A percentile compares a stretch with the other conserved stretches of the same genome.
These are phyloP conservation scores for Tulasnella sp. DNA, from an alignment of 768 basidiomycete genomes.

Conservation along the genomic window DNA sequence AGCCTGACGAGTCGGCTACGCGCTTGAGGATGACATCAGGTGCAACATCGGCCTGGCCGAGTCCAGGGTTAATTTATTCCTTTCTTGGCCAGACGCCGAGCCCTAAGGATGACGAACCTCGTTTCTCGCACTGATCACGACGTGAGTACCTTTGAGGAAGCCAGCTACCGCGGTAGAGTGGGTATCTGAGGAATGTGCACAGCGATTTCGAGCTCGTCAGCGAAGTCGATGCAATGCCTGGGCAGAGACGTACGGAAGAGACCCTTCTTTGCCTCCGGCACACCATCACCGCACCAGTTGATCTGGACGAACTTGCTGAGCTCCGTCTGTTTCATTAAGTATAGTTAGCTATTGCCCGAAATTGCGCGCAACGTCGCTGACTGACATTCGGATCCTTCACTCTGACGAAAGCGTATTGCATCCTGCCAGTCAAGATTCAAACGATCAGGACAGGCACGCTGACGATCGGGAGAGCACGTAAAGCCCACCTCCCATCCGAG, in stretches of 20 bases:
- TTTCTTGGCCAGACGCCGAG: background rate
- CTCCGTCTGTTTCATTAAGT: conserved; percentile 52
- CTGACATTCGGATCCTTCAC: conserved; percentile 79
- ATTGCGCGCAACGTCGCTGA: conserved; percentile 12
- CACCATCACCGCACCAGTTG: conserved; percentile 97
- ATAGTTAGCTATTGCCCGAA: background rate
- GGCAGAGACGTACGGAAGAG: conserved; percentile 54
- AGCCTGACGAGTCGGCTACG: conserved; percentile 85
- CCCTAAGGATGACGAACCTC: conserved; percentile 50
- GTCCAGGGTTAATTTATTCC: background rate
- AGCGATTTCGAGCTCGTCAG: background rate
- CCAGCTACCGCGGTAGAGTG: conserved; percentile 76
- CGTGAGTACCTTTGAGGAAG: conserved; percentile 79
- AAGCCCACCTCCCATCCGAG: conserved; percentile 76
- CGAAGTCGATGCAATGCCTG: background rate
- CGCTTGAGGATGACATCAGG: conserved; percentile 77
- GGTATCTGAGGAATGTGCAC: conserved; percentile 43
- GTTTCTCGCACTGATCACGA: conserved; percentile 80
- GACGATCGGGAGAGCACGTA: background rate
- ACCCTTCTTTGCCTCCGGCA: conserved; percentile 88
- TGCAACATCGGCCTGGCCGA: conserved; percentile 65
- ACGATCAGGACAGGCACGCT: background rate
- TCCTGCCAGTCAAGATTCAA: conserved; percentile 45
- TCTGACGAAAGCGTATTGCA: conserved; percentile 87
- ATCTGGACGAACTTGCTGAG: conserved; percentile 91